Percentiles rank a stretch among this genome's conserved stretches.
Conservation (phyloP, 176 grass and related monocot species). For the Tillandsia fasciculata region DNA sequence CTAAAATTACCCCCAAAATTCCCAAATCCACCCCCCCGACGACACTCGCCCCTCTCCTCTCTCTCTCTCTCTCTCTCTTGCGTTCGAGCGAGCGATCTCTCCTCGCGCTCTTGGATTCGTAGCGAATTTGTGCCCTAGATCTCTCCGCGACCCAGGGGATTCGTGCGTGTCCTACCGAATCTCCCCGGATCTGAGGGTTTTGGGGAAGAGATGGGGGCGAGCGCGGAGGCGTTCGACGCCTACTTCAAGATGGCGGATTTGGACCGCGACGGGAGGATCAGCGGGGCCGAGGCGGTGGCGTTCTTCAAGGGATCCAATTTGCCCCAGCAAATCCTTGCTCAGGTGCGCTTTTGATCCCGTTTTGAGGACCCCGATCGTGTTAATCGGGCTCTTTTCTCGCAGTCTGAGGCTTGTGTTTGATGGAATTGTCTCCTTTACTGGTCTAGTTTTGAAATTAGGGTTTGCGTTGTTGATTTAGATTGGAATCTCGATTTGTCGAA, state of each 20-base stretch:
- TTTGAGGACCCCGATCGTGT: neutral
- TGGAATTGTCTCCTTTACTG: neutral
- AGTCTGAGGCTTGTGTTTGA: neutral
- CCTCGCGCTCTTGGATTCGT: conserved; percentile 10
- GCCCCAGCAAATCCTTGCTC: conserved; percentile 75
- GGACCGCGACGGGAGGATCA: conserved; percentile 95
- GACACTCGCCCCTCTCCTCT: neutral
- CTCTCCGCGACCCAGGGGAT: conserved; percentile 5
- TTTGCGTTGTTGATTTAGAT: too few species aligned
- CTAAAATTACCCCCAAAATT: neutral
- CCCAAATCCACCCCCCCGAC: conserved; percentile 10
- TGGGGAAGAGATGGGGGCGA: conserved; percentile 13
- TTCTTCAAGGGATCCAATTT: conserved; percentile 91
- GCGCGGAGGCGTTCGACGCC: conserved; percentile 71
- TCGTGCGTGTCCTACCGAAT: neutral
- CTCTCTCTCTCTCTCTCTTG: conserved; percentile 3
- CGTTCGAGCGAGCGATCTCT: neutral
- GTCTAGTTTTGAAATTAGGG: neutral
- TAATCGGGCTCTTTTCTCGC: neutral
- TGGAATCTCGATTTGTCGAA: too few species aligned
- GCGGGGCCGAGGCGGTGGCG: conserved; percentile 72
- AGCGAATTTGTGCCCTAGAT: conserved; percentile 5
- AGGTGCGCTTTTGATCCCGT: conserved; percentile 49
- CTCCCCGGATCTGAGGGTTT: conserved; percentile 27
- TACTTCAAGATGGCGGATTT: conserved; percentile 90